Evolutionary conservation across 345 rosid species (phyloP), one percentile per base, ranked within the genome.

Genomic region (Dipteronia dyeriana): DNA sequence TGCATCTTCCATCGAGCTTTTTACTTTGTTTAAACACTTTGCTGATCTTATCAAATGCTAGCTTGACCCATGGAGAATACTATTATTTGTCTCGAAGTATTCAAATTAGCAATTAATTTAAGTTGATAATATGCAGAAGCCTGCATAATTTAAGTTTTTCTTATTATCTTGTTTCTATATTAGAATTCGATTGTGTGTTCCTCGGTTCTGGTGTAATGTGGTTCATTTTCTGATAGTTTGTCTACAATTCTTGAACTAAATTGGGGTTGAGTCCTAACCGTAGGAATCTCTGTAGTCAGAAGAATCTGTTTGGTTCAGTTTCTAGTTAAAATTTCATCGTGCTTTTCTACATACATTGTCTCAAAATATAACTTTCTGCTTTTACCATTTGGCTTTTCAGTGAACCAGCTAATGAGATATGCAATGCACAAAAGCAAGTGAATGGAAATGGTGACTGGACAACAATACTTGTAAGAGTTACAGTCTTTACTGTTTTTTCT

Each of bases 331-430:
- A 53, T 53, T 53, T 17, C n/a, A 16, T 53, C 57, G 16, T 53
- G n/a, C 57, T 53, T 59, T 20, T 59, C 64, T 22, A 8, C 26
- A 59, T 22, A 59, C 11, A 19, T 59, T 7, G 26, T 20, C 25
- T 73, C 11, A 61, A 23, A 65, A 22, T 68, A 51, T 75, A 11
- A 70, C 31, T 26, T 34, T 82, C 65, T 72, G 22, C 17, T 41
- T 49, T 73, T 72, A 61, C 57, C 45, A 41, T 73, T 2, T 82
- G 57, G 38, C 14, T 80, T 80, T 82, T 34, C 92, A 95, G 98
- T 54, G 98, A 93, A 84, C 98, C 97, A 19, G 81, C 84, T 49
- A 71, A 81, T 56, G 87, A 80, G 10, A 90, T 78, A 78, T 90
- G 95, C 86, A 84, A 89, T 71, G 73, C 76, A 9, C 86, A 84